Conservation (phyloP, 2,329 filamentous ascomycete genomes). For the Hypoxylon rubiginosum region DNA sequence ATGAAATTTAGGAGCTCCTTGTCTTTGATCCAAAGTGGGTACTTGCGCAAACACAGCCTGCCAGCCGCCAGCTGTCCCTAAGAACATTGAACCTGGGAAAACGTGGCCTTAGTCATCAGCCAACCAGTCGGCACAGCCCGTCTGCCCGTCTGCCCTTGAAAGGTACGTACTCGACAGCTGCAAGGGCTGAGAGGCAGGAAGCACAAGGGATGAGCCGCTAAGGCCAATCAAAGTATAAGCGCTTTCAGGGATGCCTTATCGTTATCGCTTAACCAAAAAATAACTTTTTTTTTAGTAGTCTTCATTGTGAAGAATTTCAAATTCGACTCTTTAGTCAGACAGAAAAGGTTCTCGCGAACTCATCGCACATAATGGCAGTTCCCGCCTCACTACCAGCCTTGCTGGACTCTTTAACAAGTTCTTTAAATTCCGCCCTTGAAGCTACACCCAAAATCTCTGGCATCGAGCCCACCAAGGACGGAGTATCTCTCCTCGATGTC, state of each 20-base stretch:
- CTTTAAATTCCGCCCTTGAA: constrained; percentile 73
- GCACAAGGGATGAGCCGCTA: not conserved
- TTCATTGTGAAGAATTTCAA: constrained; percentile 5
- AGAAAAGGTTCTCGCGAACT: not conserved
- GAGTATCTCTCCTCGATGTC: constrained; percentile 92
- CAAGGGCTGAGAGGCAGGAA: no score
- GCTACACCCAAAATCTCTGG: constrained; percentile 72
- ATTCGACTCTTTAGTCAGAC: not conserved
- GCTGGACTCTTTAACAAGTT: constrained; percentile 69
- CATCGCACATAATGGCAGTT: constrained; percentile 60
- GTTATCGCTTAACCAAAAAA: constrained; percentile 23
- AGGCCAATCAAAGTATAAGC: not conserved
- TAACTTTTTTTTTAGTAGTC: constrained; percentile 21
- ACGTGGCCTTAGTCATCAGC: constrained; percentile 11
- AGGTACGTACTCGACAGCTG: no score
- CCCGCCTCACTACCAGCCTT: constrained; percentile 64
- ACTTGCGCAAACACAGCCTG: not conserved
- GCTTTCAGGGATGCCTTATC: constrained; percentile 28
- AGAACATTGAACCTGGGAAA: constrained; percentile 2
- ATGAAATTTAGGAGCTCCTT: constrained; percentile 26
- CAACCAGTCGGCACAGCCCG: not conserved
- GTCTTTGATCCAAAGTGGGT: constrained; percentile 5
- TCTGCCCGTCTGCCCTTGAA: not conserved
- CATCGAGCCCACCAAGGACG: constrained; percentile 81
- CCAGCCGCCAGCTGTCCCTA: constrained; percentile 26